Percentiles rank a stretch among this genome's conserved stretches.
These are phyloP conservation scores for Medicago lupulina DNA, from an alignment of 306 rosid species.

Conservation along the genomic window DNA sequence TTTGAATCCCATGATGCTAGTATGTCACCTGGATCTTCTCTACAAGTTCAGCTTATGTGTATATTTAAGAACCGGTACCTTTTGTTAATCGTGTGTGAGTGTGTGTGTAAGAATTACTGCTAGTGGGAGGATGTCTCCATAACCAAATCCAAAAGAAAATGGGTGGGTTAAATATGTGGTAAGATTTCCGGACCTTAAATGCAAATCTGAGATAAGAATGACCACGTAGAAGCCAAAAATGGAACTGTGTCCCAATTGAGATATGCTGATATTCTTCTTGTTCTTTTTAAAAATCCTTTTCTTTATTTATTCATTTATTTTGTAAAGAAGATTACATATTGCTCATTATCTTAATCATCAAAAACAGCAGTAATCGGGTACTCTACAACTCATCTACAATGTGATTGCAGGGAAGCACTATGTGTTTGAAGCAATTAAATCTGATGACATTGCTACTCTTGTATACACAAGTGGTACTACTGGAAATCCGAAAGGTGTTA, in stretches of 20 bases:
- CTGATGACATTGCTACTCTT: constrained; percentile 84
- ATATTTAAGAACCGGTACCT: not conserved
- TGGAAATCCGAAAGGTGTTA: constrained; percentile 93
- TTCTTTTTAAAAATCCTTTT: too few species aligned
- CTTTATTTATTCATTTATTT: not conserved
- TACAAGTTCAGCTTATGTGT: not conserved
- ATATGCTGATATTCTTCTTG: not conserved
- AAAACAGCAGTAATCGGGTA: not conserved
- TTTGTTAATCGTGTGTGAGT: not conserved
- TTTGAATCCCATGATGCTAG: constrained; percentile 58
- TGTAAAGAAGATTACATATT: not conserved
- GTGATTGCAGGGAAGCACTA: constrained; percentile 60
- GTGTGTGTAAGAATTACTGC: not conserved
- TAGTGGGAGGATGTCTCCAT: not conserved
- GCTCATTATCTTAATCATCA: not conserved
- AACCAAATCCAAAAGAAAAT: not conserved
- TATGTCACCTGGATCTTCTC: constrained; percentile 54
- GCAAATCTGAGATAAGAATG: not conserved
- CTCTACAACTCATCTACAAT: constrained; percentile 42
- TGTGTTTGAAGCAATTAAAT: constrained; percentile 70
- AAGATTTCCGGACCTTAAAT: not conserved
- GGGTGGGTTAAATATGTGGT: not conserved
- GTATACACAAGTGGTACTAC: constrained; percentile 95
- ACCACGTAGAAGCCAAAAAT: not conserved
- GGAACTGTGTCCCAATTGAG: not conserved